phyloP scores from a whole-genome alignment of 257 asterid genomes.

The Solanum megistacrolobum region DNA sequence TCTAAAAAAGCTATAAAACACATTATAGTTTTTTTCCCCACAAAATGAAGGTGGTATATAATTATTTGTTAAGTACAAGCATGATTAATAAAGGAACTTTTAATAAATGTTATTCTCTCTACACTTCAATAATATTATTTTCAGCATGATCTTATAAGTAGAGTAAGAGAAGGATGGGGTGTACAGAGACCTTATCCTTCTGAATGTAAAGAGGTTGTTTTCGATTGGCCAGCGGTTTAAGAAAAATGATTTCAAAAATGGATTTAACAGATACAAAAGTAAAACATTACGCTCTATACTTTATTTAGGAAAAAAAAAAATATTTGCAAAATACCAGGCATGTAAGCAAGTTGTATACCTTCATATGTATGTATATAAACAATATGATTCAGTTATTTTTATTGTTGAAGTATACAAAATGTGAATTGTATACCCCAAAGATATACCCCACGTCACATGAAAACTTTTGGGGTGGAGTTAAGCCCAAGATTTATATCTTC shows the following conservation, averaged over 20 bases:
- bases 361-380: not conserved
- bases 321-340: not conserved
- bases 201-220: not conserved
- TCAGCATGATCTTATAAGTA: not conserved
- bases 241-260: accelerated
- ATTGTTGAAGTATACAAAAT: not conserved
- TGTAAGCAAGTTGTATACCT: not conserved
- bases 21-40: not conserved
- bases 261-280: not conserved
- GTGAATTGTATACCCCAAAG: not conserved
- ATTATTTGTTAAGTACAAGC: not conserved
- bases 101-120: not conserved
- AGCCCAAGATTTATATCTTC: not conserved
- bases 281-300: not conserved
- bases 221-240: accelerated
- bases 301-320: not conserved
- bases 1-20: not conserved
- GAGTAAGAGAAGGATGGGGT: accelerated
- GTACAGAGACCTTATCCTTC: accelerated
- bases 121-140: not conserved
- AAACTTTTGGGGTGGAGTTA: too few relatives aligned
- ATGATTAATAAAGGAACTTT: not conserved
- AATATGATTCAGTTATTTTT: not conserved
- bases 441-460: not conserved
- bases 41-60: not conserved